Evolutionary conservation across 2,329 filamentous ascomycete species (phyloP).

Genomic region (Xylaria hypoxylon): DNA sequence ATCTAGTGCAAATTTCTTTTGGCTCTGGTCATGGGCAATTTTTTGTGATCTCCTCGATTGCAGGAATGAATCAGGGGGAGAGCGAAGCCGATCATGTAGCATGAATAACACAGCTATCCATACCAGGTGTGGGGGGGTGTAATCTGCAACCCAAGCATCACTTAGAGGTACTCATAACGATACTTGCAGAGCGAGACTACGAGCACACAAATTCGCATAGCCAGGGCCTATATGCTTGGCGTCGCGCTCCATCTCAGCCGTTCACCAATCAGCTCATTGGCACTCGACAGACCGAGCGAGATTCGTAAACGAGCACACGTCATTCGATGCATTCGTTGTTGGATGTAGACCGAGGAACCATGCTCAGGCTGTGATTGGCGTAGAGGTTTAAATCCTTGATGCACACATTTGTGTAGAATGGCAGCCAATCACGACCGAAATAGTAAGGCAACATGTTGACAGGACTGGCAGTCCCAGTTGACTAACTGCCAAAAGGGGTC

Average conservation of each 20-base stretch:
- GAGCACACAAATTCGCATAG: not conserved
- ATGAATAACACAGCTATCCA: too few relatives aligned
- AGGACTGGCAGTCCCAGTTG: too few relatives aligned
- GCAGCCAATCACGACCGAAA: too few relatives aligned
- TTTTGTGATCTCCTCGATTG: too few relatives aligned
- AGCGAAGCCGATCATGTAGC: too few relatives aligned
- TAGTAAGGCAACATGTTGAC: too few relatives aligned
- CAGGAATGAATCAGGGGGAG: too few relatives aligned
- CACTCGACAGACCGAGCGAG: not conserved
- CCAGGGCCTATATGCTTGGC: constrained; percentile 9
- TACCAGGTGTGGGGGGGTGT: constrained; percentile 2
- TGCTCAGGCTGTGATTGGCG: not conserved
- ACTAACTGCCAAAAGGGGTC: too few relatives aligned
- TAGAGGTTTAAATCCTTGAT: not conserved
- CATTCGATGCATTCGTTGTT: not conserved
- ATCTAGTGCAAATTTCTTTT: too few relatives aligned
- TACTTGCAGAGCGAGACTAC: constrained; percentile 1
- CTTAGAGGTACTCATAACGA: not conserved
- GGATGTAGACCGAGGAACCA: not conserved
- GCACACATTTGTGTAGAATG: constrained; percentile 22
- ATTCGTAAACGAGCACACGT: not conserved
- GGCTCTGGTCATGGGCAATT: too few relatives aligned
- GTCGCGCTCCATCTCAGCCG: constrained; percentile 9
- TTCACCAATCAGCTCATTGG: constrained; percentile 13
- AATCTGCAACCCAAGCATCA: not conserved